phyloP scores from a whole-genome alignment of 371 early-diverging fungal genomes.

The Rhizopus delemar region DNA sequence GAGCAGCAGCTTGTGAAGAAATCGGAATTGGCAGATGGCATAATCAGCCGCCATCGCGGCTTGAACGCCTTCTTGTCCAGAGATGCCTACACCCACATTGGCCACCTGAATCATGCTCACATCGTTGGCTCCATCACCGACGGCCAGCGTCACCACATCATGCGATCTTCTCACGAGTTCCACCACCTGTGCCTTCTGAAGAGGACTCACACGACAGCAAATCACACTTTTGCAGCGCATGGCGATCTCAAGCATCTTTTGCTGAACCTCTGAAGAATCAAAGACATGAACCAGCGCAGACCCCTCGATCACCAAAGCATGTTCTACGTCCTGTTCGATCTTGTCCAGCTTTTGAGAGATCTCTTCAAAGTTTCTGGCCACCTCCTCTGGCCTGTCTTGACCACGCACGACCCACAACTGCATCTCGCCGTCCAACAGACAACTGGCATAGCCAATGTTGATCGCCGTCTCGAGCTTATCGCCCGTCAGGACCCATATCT shows the following conservation, averaged over 20 bases:
- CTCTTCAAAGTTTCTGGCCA: conserved; percentile 32
- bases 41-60: conserved; percentile 92
- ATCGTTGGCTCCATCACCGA: conserved; percentile 99
- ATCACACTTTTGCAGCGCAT: conserved; percentile 86
- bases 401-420: conserved; percentile 72
- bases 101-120: conserved; percentile 94
- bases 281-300: conserved; percentile 79
- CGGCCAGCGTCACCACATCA: conserved; percentile 80
- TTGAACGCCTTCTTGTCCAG: conserved; percentile 89
- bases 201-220: conserved; percentile 93
- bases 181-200: conserved; percentile 97
- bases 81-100: conserved; percentile 91
- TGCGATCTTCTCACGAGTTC: conserved; percentile 81
- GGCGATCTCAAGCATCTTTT: conserved; percentile 73
- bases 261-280: conserved; percentile 59
- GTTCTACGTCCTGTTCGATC: conserved; percentile 18
- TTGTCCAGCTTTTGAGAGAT: conserved; percentile 4
- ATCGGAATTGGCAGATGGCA: conserved; percentile 88
- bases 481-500: conserved; percentile 99
- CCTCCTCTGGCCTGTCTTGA: conserved; percentile 36
- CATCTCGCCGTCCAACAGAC: conserved; percentile 75
- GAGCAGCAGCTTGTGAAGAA: conserved; percentile 76
- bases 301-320: conserved; percentile 92
- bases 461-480: conserved; percentile 99
- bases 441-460: conserved; percentile 92